Percentiles rank a stretch among this genome's conserved stretches.
These are phyloP conservation scores for Carallia pectinifolia DNA, from an alignment of 345 rosid species.

Conservation along the genomic window DNA sequence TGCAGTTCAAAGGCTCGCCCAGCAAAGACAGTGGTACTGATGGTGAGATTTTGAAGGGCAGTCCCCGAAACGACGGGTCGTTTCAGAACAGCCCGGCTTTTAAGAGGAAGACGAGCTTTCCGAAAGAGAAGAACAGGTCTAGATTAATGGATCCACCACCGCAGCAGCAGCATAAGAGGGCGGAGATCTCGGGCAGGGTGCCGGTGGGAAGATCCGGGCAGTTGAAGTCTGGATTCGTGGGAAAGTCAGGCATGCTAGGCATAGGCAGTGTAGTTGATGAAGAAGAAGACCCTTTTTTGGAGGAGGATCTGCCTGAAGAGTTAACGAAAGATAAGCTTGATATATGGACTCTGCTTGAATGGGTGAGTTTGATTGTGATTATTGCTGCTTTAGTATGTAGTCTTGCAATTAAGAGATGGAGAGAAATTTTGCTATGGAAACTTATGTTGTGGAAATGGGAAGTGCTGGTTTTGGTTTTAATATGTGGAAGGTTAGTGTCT, in stretches of 20 bases:
- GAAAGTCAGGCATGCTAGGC: slow-evolving; percentile 26
- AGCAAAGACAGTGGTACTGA: slow-evolving; percentile 7
- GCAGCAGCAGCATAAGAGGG: neutral
- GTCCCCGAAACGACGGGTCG: slow-evolving; percentile 15
- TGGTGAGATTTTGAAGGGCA: slow-evolving; percentile 27
- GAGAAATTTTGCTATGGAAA: slow-evolving; percentile 14
- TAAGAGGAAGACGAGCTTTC: slow-evolving; percentile 24
- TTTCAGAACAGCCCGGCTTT: slow-evolving; percentile 19
- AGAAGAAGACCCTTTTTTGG: slow-evolving; percentile 28
- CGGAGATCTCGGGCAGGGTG: slow-evolving; percentile 22
- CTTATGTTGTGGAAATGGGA: slow-evolving; percentile 33
- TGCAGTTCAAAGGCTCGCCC: slow-evolving; percentile 17
- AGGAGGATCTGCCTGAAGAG: slow-evolving; percentile 30
- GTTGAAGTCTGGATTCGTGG: slow-evolving; percentile 31
- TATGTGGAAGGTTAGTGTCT: slow-evolving; percentile 33
- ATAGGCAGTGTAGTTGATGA: slow-evolving; percentile 22
- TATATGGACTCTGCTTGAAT: slow-evolving; percentile 25
- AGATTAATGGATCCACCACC: slow-evolving; percentile 30
- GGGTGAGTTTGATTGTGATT: slow-evolving; percentile 28
- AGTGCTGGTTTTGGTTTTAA: slow-evolving; percentile 20
- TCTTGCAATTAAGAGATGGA: slow-evolving; percentile 15
- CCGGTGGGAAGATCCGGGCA: slow-evolving; percentile 24
- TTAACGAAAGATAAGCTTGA: slow-evolving; percentile 16
- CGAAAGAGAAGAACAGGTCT: slow-evolving; percentile 29
- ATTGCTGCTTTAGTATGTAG: slow-evolving; percentile 28